Conservation (phyloP, 495 filamentous ascomycete genomes). For the Penicillium flavigenum region DNA sequence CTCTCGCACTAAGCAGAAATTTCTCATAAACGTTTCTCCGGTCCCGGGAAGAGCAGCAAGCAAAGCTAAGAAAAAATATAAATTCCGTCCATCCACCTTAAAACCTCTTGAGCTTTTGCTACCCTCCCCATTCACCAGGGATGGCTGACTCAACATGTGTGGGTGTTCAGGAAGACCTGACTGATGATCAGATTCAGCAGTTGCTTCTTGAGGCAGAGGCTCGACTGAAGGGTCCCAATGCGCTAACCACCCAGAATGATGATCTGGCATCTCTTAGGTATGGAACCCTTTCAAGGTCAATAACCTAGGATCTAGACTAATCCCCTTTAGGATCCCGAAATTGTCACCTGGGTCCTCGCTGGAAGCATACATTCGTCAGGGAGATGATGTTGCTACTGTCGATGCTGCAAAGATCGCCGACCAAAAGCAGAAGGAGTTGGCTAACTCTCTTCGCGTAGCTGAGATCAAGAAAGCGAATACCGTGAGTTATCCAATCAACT, state of each 20-base stretch:
- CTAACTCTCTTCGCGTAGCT: conserved; percentile 44
- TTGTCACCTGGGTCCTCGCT: conserved; percentile 38
- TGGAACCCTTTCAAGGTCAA: neutral
- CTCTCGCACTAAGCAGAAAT: conserved; percentile 10
- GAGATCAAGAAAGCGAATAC: conserved; percentile 38
- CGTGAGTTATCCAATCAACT: conserved; percentile 39
- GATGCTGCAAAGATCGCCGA: conserved; percentile 49
- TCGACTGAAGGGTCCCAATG: conserved; percentile 46
- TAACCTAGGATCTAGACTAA: neutral
- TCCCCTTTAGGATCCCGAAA: conserved; percentile 38
- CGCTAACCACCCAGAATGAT: conserved; percentile 6
- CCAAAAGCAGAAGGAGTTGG: conserved; percentile 39
- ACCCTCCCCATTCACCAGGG: conserved; percentile 20
- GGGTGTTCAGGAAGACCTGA: conserved; percentile 26
- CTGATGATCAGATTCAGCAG: conserved; percentile 59
- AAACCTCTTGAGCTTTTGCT: conserved; percentile 12
- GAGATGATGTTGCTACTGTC: conserved; percentile 44
- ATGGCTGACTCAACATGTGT: conserved; percentile 22
- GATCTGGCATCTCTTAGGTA: conserved; percentile 25
- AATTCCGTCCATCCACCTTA: conserved; percentile 12
- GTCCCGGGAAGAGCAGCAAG: conserved; percentile 24
- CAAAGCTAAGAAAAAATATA: conserved; percentile 29
- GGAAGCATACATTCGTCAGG: conserved; percentile 49
- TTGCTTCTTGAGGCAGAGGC: conserved; percentile 64
- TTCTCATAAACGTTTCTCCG: conserved; percentile 28